Conservation (phyloP, 345 rosid genomes). For the Erodium maritimum region DNA sequence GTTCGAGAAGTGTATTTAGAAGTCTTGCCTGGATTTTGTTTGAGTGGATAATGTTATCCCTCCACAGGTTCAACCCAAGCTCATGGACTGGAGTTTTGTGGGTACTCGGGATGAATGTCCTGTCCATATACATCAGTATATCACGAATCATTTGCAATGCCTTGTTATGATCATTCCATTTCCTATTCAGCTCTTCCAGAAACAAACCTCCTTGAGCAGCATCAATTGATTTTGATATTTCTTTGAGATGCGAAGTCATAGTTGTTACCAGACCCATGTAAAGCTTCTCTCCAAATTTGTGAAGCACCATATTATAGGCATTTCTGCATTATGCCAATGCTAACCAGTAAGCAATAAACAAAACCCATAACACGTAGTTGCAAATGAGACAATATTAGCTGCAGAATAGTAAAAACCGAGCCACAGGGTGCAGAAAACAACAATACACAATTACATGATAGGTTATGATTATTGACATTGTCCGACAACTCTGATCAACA, state of each 20-base stretch:
- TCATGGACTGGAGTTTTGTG: slow-evolving; percentile 88
- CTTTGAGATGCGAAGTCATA: slow-evolving; percentile 84
- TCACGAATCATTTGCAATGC: slow-evolving; percentile 96
- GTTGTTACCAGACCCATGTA: slow-evolving; percentile 71
- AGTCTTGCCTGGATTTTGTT: slow-evolving; percentile 68
- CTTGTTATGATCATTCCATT: slow-evolving; percentile 97
- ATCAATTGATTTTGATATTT: slow-evolving; percentile 65
- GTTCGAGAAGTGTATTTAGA: slow-evolving; percentile 69
- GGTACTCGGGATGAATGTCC: slow-evolving; percentile 70
- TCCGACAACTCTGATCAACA: not conserved
- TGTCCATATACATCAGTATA: slow-evolving; percentile 97
- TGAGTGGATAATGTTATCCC: slow-evolving; percentile 68
- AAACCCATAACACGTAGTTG: not conserved
- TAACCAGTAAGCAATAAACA: not conserved
- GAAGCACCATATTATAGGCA: slow-evolving; percentile 97
- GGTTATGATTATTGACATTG: not conserved
- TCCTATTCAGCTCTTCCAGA: slow-evolving; percentile 81
- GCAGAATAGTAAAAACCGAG: not conserved
- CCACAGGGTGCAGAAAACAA: not conserved
- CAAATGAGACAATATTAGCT: not conserved
- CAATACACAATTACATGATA: not conserved
- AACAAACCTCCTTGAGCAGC: slow-evolving; percentile 91
- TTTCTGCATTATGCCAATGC: slow-evolving; percentile 39
- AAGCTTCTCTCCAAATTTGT: slow-evolving; percentile 87
- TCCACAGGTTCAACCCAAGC: slow-evolving; percentile 86